These are phyloP conservation scores for Warburgia ugandensis DNA, from an alignment of 164 flowering plant species.

Conservation along the genomic window DNA sequence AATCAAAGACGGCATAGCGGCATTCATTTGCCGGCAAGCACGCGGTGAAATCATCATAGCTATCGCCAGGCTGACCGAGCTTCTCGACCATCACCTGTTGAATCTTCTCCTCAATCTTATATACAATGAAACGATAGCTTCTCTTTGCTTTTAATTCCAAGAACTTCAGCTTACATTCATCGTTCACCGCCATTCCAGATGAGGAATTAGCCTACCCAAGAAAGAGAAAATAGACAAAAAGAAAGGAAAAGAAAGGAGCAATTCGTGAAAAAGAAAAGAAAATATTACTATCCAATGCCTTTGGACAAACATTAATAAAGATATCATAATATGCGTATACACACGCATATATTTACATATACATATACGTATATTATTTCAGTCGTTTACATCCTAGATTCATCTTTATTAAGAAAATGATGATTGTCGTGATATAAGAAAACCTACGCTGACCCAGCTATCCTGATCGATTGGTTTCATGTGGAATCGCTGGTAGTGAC, in stretches of 20 bases:
- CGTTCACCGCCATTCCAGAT: constrained; percentile 78
- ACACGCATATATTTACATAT: no score
- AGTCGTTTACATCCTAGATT: no score
- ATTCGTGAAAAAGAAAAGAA: not conserved
- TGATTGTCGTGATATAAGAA: no score
- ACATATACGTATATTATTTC: no score
- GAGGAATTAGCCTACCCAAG: constrained; percentile 55
- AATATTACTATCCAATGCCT: no score
- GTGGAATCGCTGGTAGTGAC: no score
- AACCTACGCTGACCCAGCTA: no score
- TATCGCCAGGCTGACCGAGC: constrained; percentile 48
- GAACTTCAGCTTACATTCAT: constrained; percentile 69
- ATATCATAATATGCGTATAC: no score
- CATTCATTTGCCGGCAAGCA: constrained; percentile 64
- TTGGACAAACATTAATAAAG: no score
- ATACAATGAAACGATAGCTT: constrained; percentile 51
- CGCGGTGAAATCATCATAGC: constrained; percentile 52
- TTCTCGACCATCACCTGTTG: constrained; percentile 66
- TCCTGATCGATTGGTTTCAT: no score
- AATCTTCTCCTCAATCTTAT: constrained; percentile 50
- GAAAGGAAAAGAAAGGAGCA: not conserved
- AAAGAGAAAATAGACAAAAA: not conserved
- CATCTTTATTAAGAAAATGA: no score
- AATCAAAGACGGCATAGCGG: constrained; percentile 74
- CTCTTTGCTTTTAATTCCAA: constrained; percentile 67